Evolutionary conservation across 179 eudicot genomes (phyloP), one percentile per base, ranked within the genome.

Genomic region (Beta macrorhiza): DNA sequence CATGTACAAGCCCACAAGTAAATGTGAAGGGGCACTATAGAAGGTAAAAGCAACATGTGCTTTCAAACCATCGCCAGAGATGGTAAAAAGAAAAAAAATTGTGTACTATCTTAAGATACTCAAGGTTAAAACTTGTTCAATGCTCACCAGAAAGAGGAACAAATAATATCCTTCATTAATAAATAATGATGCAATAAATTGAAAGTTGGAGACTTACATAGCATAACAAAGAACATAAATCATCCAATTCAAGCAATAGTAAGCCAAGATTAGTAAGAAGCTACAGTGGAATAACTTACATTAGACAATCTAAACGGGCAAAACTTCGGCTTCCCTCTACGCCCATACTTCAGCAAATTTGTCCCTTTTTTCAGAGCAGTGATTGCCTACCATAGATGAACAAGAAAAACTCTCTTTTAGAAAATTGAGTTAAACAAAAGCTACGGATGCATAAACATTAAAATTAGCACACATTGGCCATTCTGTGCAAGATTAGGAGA

Each of bases 271-370:
- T 71, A 12, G 10, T 37, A 37, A 37, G 14, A 58, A 75, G 17
- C 51, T 37, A 8, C 10, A 65, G 42, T 49, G 70, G 67, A 63
- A 75, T 42, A 49, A 80, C 91, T 85, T 87, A 91, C 94, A 85
- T 86, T 81, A 70, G 93, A 91, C 81, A 91, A 80, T 84, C 93
- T 85, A 83, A 90, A 89, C 52, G 95, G 91, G 72, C 92, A 91
- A 67, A 91, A 91, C 82, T 91, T 91, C 22, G 93, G 95, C 88
- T 91, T 91, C 59, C 95, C 95, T 84, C 92, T 79, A 59, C 90
- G 89, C 22, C 93, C 90, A 81, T 87, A 89, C 80, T 90, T 90
- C 84, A 91, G 86, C 87, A 91, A 90, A 88, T 89, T 92, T 65
- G 95, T 85, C 72, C 95, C 95, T 87, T 91, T 91, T 69, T 90